Conservation (phyloP, 2,329 filamentous ascomycete genomes). For the Podosphaera aphanis region DNA sequence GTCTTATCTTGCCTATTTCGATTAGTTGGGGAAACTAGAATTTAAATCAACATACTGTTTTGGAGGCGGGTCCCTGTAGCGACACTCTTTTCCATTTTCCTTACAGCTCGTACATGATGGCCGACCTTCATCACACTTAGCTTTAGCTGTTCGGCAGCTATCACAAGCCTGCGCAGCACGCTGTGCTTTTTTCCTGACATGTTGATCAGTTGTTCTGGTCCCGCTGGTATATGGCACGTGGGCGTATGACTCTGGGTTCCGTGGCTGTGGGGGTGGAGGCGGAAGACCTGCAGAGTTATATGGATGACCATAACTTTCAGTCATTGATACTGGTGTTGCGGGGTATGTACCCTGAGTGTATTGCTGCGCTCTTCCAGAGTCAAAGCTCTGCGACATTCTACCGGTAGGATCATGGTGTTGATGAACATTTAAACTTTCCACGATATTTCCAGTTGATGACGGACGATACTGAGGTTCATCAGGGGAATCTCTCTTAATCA, state of each 20-base stretch:
- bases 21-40: constrained; percentile 6
- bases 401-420: constrained; percentile 10
- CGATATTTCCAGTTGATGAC: constrained; percentile 10
- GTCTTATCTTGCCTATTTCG: constrained; percentile 27
- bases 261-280: constrained; percentile 3
- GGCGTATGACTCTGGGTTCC: constrained; percentile 8
- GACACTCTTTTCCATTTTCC: constrained; percentile 63
- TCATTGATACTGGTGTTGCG: constrained; percentile 11
- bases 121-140: constrained; percentile 73
- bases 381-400: constrained; percentile 5
- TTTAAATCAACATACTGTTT: constrained; percentile 45
- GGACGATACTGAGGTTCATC: constrained; percentile 18
- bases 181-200: constrained; percentile 12
- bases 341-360: constrained; percentile 7
- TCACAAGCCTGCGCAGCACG: constrained; percentile 51
- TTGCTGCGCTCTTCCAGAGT: constrained; percentile 6
- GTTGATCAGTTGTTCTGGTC: constrained; percentile 3
- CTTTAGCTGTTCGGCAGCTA: constrained; percentile 66
- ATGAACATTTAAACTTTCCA: constrained; percentile 10
- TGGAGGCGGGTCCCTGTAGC: constrained; percentile 74
- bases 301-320: constrained; percentile 3
- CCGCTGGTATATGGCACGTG: constrained; percentile 8
- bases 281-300: constrained; percentile 8
- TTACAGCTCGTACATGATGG: constrained; percentile 61
- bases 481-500: constrained; percentile 29